Evolutionary conservation across 106 monocot species (phyloP).

Genomic region (Allium sativum): DNA sequence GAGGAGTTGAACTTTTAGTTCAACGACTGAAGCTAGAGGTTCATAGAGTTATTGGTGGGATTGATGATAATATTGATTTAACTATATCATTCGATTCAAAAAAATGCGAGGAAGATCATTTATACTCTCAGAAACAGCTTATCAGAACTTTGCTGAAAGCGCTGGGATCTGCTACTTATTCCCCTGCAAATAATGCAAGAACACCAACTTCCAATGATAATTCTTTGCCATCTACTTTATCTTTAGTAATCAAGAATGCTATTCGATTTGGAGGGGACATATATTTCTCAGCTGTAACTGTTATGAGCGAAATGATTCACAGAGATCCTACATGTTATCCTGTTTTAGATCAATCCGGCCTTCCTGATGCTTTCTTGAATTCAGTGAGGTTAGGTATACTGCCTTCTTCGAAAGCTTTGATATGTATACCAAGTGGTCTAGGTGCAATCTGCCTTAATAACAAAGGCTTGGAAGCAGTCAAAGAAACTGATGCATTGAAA

Average conservation of each 20-base stretch:
- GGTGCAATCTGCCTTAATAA: slow-evolving; percentile 70
- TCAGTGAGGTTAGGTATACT: slow-evolving; percentile 42
- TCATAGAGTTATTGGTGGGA: slow-evolving; percentile 44
- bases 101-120: slow-evolving; percentile 17
- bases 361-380: slow-evolving; percentile 62
- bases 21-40: slow-evolving; percentile 56
- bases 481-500: slow-evolving; percentile 46
- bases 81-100: slow-evolving; percentile 25
- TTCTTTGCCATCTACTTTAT: slow-evolving; percentile 46
- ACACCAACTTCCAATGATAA: slow-evolving; percentile 47
- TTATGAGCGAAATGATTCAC: slow-evolving; percentile 81
- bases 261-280: slow-evolving; percentile 77
- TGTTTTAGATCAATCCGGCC: slow-evolving; percentile 49
- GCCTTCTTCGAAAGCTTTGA: slow-evolving; percentile 50
- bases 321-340: slow-evolving; percentile 81
- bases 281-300: slow-evolving; percentile 69
- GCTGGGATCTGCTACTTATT: slow-evolving; percentile 70
- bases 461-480: slow-evolving; percentile 56
- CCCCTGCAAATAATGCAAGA: slow-evolving; percentile 45
- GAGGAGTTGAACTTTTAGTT: slow-evolving; percentile 76
- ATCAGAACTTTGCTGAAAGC: slow-evolving; percentile 61
- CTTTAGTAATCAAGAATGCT: slow-evolving; percentile 48
- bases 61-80: slow-evolving; percentile 30
- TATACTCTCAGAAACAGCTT: slow-evolving; percentile 41
- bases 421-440: slow-evolving; percentile 60